These are phyloP conservation scores for Juncus inflexus DNA, from an alignment of 176 grass and related monocot species.

Conservation along the genomic window DNA sequence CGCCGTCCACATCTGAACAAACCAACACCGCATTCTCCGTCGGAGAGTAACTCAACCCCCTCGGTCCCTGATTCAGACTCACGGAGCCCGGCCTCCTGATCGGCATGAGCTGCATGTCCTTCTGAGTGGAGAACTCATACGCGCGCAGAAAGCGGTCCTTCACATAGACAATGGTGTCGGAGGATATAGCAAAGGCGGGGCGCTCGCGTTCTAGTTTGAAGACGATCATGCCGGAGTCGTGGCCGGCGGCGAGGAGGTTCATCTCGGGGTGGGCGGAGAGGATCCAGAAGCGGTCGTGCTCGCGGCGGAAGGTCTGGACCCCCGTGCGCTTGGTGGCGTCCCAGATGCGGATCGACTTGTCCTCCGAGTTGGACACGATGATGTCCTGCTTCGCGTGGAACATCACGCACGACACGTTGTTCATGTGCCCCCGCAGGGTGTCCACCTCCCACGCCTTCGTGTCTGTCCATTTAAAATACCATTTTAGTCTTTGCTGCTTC, in stretches of 20 bases:
- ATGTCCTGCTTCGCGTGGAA: conserved; percentile 94
- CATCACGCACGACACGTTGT: conserved; percentile 89
- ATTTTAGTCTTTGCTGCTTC: conserved; percentile 11
- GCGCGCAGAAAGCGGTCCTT: conserved; percentile 82
- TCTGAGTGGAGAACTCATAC: conserved; percentile 65
- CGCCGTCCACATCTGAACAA: conserved; percentile 83
- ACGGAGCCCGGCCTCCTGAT: conserved; percentile 73
- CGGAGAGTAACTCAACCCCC: conserved; percentile 72
- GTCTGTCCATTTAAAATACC: conserved; percentile 44
- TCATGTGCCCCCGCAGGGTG: conserved; percentile 93
- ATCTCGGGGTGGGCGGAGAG: conserved; percentile 88
- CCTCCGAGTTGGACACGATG: conserved; percentile 95
- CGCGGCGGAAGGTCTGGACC: conserved; percentile 75
- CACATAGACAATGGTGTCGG: conserved; percentile 72
- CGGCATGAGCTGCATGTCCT: conserved; percentile 65
- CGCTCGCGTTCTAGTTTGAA: conserved; percentile 91
- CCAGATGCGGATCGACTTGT: conserved; percentile 94
- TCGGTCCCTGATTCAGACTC: conserved; percentile 79
- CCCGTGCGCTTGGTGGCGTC: conserved; percentile 89
- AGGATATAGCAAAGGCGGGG: conserved; percentile 64
- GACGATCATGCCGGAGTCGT: conserved; percentile 94
- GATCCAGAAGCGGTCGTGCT: conserved; percentile 98
- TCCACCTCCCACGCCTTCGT: conserved; percentile 95
- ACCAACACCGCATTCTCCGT: conserved; percentile 91
- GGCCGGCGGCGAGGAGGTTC: conserved; percentile 93